Base-by-base conservation (phyloP, 2,329 filamentous ascomycete species). In the Pseudonectria foliicola region DNA sequence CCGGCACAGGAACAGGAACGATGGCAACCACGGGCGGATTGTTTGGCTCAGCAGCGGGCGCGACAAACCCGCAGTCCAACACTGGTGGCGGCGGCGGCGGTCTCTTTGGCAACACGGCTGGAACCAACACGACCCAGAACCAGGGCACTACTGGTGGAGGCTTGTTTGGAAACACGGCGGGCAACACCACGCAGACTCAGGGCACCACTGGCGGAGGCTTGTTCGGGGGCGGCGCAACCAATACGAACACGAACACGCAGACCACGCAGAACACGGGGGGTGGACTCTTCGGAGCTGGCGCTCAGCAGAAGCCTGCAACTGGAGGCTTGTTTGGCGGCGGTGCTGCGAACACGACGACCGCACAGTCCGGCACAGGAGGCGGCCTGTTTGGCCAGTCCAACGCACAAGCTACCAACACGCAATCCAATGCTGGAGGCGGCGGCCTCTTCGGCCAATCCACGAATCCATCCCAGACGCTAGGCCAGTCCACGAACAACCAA, bases 401-500 rank as follows among this genome's bases (percentile, higher is more conserved):
- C 37, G 48, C 58, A 15, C 52, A 57, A 33, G 53, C 59, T 8
- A 37, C 55, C 6, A n/a, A n/a, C n/a, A n/a, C n/a, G n/a, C n/a
- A n/a, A n/a, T n/a, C n/a, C n/a, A n/a, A n/a, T n/a, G n/a, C n/a
- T n/a, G n/a, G n/a, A n/a, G n/a, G n/a, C n/a, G 45, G 45, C 3
- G 52, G 55, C 25, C 29, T 61, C 15, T 61, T 62, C 25, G 53
- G 55, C 13, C 52, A 58, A 41, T 38, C 43, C 11, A n/a, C n/a
- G n/a, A 21, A 21, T 21, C 18, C 18, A 8, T 21, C 18, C 8
- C 18, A 21, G 8, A 40, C 44, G 13, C 35, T 53, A 27, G 38
- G 46, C 8, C 56, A 55, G 33, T 60, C 65, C 8, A 66, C 42
- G 53, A 71, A 21, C 18, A 21, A 69, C 33, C 70, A 74, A 44